These are phyloP conservation scores for Aristolochia fimbriata DNA, from an alignment of 164 flowering plant genomes.

Conservation along the genomic window DNA sequence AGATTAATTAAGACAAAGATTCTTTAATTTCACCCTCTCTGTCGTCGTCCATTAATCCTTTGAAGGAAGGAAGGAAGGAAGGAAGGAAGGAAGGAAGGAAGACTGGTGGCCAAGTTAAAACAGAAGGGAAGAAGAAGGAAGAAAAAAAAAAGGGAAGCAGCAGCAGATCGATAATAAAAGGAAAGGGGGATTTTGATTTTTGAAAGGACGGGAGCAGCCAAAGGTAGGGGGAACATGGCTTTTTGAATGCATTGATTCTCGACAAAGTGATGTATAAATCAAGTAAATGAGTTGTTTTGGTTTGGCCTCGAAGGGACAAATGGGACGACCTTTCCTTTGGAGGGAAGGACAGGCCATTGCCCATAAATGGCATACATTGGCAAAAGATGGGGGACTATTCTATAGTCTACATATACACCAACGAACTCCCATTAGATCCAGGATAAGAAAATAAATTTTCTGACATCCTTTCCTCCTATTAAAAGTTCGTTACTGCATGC, in stretches of 20 bases:
- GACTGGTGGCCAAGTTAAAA: too few species aligned
- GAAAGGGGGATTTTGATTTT: background rate
- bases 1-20: too few species aligned
- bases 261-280: constrained; percentile 4
- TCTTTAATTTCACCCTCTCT: too few species aligned
- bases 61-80: background rate
- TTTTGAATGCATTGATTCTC: constrained; percentile 2
- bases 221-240: background rate
- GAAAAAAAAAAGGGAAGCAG: background rate
- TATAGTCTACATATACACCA: too few species aligned
- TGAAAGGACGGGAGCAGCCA: constrained; percentile 4
- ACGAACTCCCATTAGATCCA: too few species aligned
- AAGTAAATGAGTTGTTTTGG: constrained; percentile 8
- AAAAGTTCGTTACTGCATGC: too few species aligned
- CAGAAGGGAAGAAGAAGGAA: background rate
- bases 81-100: background rate
- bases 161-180: too few species aligned
- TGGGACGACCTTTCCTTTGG: too few species aligned
- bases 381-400: too few species aligned
- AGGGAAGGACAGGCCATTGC: background rate
- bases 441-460: too few species aligned
- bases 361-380: background rate
- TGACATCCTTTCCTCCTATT: too few species aligned
- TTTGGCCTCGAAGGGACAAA: constrained; percentile 5
- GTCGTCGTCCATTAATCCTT: background rate